Evolutionary conservation across 345 rosid genomes (phyloP).

Genomic region (Hirschfeldia incana): DNA sequence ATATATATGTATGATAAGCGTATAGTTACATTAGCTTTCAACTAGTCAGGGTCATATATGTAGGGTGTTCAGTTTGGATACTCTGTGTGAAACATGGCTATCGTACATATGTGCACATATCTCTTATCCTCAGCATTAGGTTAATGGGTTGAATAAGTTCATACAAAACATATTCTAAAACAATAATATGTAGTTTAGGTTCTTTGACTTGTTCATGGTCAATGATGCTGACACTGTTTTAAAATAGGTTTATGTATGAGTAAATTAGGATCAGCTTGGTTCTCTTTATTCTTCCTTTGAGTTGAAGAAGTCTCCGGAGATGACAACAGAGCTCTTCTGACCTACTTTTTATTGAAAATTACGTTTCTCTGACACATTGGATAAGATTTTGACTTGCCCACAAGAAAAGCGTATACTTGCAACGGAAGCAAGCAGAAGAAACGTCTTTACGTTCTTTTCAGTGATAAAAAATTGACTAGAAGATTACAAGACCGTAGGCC

Average conservation of each 20-base stretch:
- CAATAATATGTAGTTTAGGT: constrained; percentile 17
- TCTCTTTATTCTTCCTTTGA: constrained; percentile 5
- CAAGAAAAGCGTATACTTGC: too few species aligned
- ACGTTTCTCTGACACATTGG: too few species aligned
- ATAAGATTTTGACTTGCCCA: too few species aligned
- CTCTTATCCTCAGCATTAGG: neutral
- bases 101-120: constrained; percentile 15
- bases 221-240: neutral
- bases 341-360: too few species aligned
- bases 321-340: neutral
- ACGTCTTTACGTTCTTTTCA: too few species aligned
- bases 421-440: too few species aligned
- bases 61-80: neutral
- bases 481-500: too few species aligned
- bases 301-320: constrained; percentile 9
- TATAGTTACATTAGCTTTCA: neutral
- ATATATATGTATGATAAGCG: neutral
- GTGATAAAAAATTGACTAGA: too few species aligned
- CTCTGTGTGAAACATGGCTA: neutral
- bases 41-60: neutral
- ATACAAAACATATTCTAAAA: neutral
- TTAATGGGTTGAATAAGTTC: constrained; percentile 5
- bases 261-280: neutral
- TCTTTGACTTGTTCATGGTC: neutral
- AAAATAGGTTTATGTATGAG: neutral